Evolutionary conservation across 1,284 basidiomycete genomes (phyloP).

Genomic region (Puccinia coronata): DNA sequence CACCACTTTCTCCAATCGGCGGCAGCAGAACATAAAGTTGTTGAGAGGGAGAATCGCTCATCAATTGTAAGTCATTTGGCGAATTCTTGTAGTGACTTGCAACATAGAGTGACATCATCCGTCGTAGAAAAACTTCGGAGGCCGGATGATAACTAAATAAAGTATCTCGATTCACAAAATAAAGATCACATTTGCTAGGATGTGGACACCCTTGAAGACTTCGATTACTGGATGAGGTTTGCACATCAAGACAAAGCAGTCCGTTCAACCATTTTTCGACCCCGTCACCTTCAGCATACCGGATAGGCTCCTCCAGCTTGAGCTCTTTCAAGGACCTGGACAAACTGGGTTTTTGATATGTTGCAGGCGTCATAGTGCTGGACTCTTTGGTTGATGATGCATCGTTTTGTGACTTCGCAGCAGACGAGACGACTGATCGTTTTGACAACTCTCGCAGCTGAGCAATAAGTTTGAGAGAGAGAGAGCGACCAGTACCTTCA

Average conservation of each 20-base stretch:
- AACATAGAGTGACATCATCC: conserved; percentile 98
- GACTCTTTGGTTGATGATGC: conserved; percentile 57
- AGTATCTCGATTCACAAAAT: conserved; percentile 93
- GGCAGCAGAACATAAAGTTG: conserved; percentile 94
- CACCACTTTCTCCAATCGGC: conserved; percentile 79
- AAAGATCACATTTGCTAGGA: conserved; percentile 89
- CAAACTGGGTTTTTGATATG: conserved; percentile 21
- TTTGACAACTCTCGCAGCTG: conserved; percentile 87
- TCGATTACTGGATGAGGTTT: conserved; percentile 62
- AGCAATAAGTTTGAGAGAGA: conserved; percentile 96
- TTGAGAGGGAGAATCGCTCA: conserved; percentile 95
- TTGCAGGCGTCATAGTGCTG: conserved; percentile 53
- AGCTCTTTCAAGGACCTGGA: conserved; percentile 81
- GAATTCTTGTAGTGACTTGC: conserved; percentile 99
- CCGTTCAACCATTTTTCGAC: conserved; percentile 94
- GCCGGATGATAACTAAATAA: conserved; percentile 97
- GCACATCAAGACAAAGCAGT: conserved; percentile 90
- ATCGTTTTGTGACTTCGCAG: conserved; percentile 60
- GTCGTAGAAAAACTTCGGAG: conserved; percentile 92
- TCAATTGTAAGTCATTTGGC: conserved; percentile 94
- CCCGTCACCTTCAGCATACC: conserved; percentile 82
- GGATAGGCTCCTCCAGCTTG: conserved; percentile 91
- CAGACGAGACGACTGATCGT: conserved; percentile 57
- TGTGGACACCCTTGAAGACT: conserved; percentile 80
- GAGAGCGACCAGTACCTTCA: conserved; percentile 95